phyloP scores from a whole-genome alignment of 257 asterid genomes.

The Anisodus acutangulus region DNA sequence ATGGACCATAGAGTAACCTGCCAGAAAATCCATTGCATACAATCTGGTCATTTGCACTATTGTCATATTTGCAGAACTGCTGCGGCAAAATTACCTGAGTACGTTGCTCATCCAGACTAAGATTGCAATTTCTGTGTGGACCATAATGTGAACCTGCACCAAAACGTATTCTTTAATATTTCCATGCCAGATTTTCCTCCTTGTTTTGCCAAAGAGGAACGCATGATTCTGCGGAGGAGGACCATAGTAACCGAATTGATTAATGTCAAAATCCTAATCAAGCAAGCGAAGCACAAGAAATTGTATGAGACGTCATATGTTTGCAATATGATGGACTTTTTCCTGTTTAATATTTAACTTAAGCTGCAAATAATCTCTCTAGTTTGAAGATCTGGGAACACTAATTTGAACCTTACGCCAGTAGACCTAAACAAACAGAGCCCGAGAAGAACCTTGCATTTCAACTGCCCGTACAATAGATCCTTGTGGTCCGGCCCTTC shows the following conservation, averaged over 20 bases:
- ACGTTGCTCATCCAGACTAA: slow-evolving; percentile 70
- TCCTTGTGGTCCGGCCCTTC: too few species aligned
- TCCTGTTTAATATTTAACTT: not conserved
- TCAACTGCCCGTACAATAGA: too few species aligned
- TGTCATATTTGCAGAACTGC: slow-evolving; percentile 7
- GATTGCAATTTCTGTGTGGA: slow-evolving; percentile 74
- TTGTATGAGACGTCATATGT: not conserved
- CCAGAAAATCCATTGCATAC: slow-evolving; percentile 30
- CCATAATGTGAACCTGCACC: slow-evolving; percentile 68
- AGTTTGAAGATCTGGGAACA: not conserved
- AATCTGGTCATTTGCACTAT: slow-evolving; percentile 16
- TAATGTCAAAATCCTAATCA: not conserved
- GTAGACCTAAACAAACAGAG: not conserved
- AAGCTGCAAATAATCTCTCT: not conserved
- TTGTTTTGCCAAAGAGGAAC: slow-evolving; percentile 20
- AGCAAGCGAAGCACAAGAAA: slow-evolving; percentile 25
- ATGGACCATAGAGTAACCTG: slow-evolving; percentile 97
- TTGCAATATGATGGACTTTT: not conserved
- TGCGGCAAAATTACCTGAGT: slow-evolving; percentile 60
- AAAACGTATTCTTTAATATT: not conserved
- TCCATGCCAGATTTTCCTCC: not conserved
- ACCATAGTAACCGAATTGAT: not conserved
- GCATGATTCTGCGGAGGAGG: not conserved
- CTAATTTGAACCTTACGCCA: slow-evolving; percentile 2
- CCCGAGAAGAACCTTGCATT: too few species aligned